A percentile compares a stretch with the other conserved stretches of the same genome.
Conservation (phyloP, 2,329 filamentous ascomycete genomes). For the Cladosporium sp. region DNA sequence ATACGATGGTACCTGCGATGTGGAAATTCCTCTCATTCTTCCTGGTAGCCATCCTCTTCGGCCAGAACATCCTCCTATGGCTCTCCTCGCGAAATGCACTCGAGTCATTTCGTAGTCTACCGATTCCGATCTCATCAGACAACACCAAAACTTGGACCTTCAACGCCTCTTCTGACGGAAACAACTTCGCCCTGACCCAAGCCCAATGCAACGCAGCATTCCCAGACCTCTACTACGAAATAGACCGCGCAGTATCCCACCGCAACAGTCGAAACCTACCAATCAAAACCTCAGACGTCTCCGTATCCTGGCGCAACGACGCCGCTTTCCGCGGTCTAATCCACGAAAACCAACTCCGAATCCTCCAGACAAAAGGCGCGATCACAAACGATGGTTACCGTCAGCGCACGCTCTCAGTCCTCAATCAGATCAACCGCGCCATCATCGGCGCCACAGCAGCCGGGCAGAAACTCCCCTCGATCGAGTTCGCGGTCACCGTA, state of each 20-base stretch:
- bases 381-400: conserved; percentile 24
- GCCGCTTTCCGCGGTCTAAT: conserved; percentile 25
- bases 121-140: neutral
- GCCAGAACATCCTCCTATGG: neutral
- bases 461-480: conserved; percentile 38
- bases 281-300: conserved; percentile 21
- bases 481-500: conserved; percentile 45
- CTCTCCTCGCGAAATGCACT: neutral
- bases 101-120: neutral
- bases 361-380: conserved; percentile 21
- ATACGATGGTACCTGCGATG: neutral
- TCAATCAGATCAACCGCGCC: conserved; percentile 45
- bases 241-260: conserved; percentile 24
- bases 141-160: conserved; percentile 10
- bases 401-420: conserved; percentile 32
- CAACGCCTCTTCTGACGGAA: conserved; percentile 13
- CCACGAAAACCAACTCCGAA: conserved; percentile 28
- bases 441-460: conserved; percentile 36
- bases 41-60: neutral
- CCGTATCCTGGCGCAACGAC: conserved; percentile 20
- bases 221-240: conserved; percentile 26
- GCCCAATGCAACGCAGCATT: conserved; percentile 26
- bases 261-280: conserved; percentile 17
- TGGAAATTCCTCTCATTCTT: conserved; percentile 4
- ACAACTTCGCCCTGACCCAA: conserved; percentile 18